Evolutionary conservation across 495 filamentous ascomycete genomes (phyloP), one percentile per base, ranked within the genome.

Genomic region (Penicillium psychrofluorescens): DNA sequence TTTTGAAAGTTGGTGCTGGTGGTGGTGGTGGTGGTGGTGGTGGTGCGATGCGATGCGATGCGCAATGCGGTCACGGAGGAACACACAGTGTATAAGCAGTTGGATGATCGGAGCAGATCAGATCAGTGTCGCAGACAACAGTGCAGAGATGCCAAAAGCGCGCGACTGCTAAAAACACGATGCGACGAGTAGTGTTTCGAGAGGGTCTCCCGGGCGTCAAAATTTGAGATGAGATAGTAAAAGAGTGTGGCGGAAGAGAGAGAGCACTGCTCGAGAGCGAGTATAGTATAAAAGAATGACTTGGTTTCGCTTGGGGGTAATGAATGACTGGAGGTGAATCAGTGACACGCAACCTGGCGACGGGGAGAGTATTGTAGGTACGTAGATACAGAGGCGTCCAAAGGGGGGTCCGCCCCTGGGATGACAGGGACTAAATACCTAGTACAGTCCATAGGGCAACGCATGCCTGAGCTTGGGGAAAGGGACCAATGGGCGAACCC

Each of bases 241-340:
- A 55, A 40, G 61, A 62, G 52, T 34, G 51, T 59, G 46, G 40
- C 16, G 16, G 4, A 4, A 16, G 4, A 22, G 4, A 28, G 41
- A 30, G 56, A 64, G 60, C 51, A 45, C 56, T 51, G 60, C 60
- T 63, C 55, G 15, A 41, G 32, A 35, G 45, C 32, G 11, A 41
- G 37, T 40, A 40, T 29, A 39, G 37, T 43, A 52, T 53, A 53
- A 57, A 55, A 29, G 47, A 53, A 42, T 50, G 53, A 54, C 51
- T 44, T 22, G 22, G 22, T 6, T 22, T 16, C 1, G 4, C 4
- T 22, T 22, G 22, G 28, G 29, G 22, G 28, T 11, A 56, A 56
- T 32, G 55, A 58, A 38, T 50, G 44, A 57, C 55, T 57, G 12
- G 57, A 5, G 32, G 32, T 34, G 32, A 31, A 35, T 36, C 2